These are phyloP conservation scores for Delphinella strobiligena DNA, from an alignment of 2,329 filamentous ascomycete species.

Conservation along the genomic window DNA sequence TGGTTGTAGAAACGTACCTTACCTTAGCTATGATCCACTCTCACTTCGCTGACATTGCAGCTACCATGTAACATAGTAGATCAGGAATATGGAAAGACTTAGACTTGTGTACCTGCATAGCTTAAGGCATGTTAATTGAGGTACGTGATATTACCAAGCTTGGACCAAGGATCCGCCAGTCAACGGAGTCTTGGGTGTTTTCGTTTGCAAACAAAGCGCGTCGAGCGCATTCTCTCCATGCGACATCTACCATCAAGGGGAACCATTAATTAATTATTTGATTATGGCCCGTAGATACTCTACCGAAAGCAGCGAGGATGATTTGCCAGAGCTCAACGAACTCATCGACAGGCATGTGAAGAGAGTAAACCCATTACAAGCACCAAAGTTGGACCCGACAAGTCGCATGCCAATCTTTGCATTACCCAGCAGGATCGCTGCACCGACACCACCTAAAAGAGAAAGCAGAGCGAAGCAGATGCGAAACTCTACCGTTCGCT, in stretches of 20 bases:
- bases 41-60: no score
- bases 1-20: no score
- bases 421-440: neutral
- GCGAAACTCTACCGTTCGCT: no score
- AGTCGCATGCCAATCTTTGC: neutral
- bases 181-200: neutral
- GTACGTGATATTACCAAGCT: no score
- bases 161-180: neutral
- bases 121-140: no score
- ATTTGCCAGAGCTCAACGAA: constrained; percentile 11
- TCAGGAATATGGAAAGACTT: no score
- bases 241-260: no score
- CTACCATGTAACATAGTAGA: no score
- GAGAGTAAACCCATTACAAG: neutral
- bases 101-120: no score
- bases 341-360: constrained; percentile 11
- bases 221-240: no score
- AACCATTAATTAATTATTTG: no score
- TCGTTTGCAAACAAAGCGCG: neutral
- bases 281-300: neutral
- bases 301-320: neutral
- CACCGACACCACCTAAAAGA: neutral
- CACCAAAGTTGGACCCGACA: constrained; percentile 1
- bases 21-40: no score
- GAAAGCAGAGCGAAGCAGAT: neutral